Conservation (phyloP, 2,329 filamentous ascomycete species). For the Aaosphaeria arxii region DNA sequence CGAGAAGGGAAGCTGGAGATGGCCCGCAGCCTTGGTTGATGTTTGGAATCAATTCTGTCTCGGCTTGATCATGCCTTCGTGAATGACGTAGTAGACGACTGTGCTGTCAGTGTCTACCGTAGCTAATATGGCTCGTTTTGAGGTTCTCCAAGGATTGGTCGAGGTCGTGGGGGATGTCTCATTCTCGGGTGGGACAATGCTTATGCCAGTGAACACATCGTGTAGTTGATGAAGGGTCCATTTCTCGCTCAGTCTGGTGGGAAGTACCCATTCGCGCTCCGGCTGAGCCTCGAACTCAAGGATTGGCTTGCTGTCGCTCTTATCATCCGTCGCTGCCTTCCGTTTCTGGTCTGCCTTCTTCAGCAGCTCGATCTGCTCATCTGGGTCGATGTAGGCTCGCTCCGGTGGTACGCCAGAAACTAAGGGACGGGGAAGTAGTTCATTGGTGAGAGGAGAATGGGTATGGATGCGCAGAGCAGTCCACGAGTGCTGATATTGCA, state of each 20-base stretch:
- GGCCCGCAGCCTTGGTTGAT: not conserved
- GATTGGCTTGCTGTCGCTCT: slow-evolving; percentile 28
- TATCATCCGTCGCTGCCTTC: slow-evolving; percentile 36
- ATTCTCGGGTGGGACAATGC: slow-evolving; percentile 40
- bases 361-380: slow-evolving; percentile 74
- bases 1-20: too few species aligned
- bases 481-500: slow-evolving; percentile 76
- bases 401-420: slow-evolving; percentile 71
- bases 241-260: slow-evolving; percentile 69
- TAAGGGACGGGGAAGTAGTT: slow-evolving; percentile 56
- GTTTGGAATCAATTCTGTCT: slow-evolving; percentile 62
- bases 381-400: slow-evolving; percentile 74
- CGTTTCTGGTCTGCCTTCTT: slow-evolving; percentile 52
- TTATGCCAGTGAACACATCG: slow-evolving; percentile 62
- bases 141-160: slow-evolving; percentile 42
- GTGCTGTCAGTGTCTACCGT: slow-evolving; percentile 78
- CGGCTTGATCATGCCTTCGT: slow-evolving; percentile 84
- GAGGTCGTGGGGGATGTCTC: slow-evolving; percentile 11
- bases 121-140: slow-evolving; percentile 70
- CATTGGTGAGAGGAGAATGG: slow-evolving; percentile 39
- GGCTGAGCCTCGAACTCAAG: slow-evolving; percentile 37
- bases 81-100: slow-evolving; percentile 79
- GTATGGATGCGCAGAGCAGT: slow-evolving; percentile 56
- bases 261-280: slow-evolving; percentile 70
- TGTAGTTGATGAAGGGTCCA: slow-evolving; percentile 68